Percentiles rank a stretch among this genome's conserved stretches.
Evolutionary conservation across 495 filamentous ascomycete genomes (phyloP).

Genomic region (Monascus purpureus): DNA sequence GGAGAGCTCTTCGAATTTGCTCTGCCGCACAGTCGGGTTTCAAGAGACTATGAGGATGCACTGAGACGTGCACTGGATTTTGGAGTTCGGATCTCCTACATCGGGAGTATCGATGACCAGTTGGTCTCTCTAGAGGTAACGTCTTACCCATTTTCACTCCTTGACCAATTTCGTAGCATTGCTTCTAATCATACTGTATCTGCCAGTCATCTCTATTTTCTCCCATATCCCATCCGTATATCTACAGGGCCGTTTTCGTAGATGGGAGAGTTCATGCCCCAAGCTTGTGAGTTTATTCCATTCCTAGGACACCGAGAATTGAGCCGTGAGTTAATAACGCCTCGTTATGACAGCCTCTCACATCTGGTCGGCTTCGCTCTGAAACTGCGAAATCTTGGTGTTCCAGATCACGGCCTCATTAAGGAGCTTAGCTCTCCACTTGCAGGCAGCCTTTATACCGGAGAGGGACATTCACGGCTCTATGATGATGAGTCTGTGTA

Average conservation of each 20-base stretch:
- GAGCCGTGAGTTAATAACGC: conserved; percentile 2
- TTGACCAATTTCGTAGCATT: not conserved
- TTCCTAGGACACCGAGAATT: not conserved
- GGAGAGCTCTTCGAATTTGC: conserved; percentile 90
- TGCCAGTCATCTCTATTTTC: conserved; percentile 69
- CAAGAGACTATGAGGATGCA: conserved; percentile 63
- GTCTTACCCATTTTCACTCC: not conserved
- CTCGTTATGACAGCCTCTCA: conserved; percentile 42
- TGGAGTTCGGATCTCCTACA: conserved; percentile 68
- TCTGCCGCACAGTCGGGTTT: conserved; percentile 61
- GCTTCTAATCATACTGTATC: not conserved
- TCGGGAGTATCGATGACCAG: conserved; percentile 94
- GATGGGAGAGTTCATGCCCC: conserved; percentile 87
- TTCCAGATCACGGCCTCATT: conserved; percentile 85
- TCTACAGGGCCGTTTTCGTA: conserved; percentile 86
- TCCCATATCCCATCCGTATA: conserved; percentile 73
- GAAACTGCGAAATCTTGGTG: conserved; percentile 82
- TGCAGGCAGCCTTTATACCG: conserved; percentile 79
- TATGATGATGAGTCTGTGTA: conserved; percentile 90
- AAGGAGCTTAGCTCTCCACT: conserved; percentile 79
- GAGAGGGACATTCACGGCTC: conserved; percentile 84
- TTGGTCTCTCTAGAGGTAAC: conserved; percentile 76
- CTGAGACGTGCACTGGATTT: conserved; percentile 57
- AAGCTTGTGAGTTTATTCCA: conserved; percentile 51
- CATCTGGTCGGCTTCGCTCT: conserved; percentile 87